Evolutionary conservation across 1,139 yeast species (phyloP).

Genomic region (Taphrina deformans): DNA sequence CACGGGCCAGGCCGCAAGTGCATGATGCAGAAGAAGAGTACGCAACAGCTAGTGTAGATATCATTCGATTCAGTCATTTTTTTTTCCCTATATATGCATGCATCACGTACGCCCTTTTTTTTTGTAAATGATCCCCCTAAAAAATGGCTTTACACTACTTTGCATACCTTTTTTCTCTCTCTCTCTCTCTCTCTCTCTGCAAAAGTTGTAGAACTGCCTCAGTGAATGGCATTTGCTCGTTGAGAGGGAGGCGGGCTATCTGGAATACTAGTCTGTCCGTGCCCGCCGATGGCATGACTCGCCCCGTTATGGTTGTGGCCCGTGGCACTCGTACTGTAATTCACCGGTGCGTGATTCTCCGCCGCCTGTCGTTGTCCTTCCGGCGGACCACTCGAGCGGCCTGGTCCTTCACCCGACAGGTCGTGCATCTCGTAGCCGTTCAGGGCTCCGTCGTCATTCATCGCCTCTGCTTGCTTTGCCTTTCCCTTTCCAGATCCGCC

Average conservation of each 20-base stretch:
- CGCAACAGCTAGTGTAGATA: too few species aligned
- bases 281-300: background rate
- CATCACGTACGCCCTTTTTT: too few species aligned
- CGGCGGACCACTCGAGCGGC: background rate
- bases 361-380: conserved; percentile 18
- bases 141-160: background rate
- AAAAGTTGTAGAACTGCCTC: too few species aligned
- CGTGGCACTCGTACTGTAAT: background rate
- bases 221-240: conserved; percentile 7
- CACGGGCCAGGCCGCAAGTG: too few species aligned
- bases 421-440: conserved; percentile 24
- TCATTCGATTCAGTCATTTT: background rate
- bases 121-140: too few species aligned
- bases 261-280: background rate
- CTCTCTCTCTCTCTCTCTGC: too few species aligned
- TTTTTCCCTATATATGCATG: background rate
- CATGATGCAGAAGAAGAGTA: too few species aligned
- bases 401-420: conserved; percentile 11
- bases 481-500: conserved; percentile 27
- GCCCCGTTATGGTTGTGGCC: background rate
- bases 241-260: conserved; percentile 11
- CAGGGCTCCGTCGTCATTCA: conserved; percentile 3
- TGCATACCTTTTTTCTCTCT: too few species aligned
- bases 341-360: background rate
- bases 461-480: conserved; percentile 25